Conservation (phyloP, 2,329 filamentous ascomycete genomes). For the Cercospora zeae-maydis region DNA sequence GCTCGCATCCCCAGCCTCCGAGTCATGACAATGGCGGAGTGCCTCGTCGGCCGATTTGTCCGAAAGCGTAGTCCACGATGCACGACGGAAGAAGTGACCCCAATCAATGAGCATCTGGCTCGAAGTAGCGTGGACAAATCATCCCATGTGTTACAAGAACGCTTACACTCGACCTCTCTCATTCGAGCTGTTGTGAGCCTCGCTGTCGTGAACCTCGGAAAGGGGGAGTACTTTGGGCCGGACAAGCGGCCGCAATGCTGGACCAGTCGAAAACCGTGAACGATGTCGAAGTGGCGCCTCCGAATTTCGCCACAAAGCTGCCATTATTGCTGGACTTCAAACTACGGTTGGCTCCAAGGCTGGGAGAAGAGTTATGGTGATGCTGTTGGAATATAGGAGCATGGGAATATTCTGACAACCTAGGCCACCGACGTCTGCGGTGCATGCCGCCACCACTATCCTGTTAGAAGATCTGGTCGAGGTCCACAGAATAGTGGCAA, state of each 20-base stretch:
- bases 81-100: neutral
- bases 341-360: slow-evolving; percentile 1
- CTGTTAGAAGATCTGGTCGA: neutral
- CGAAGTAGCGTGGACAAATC: neutral
- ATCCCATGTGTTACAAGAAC: neutral
- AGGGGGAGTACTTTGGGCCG: neutral
- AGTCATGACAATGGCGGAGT: neutral
- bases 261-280: slow-evolving; percentile 1
- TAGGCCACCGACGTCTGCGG: neutral
- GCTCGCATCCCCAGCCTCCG: neutral
- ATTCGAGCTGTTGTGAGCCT: neutral
- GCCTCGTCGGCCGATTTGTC: neutral
- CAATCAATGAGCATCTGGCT: neutral
- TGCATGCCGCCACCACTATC: neutral
- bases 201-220: neutral
- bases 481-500: too few species aligned
- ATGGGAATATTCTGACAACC: neutral
- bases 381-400: neutral
- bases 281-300: slow-evolving; percentile 3
- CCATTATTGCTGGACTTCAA: slow-evolving; percentile 10
- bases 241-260: neutral
- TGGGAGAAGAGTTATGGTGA: slow-evolving; percentile 3
- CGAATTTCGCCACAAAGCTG: slow-evolving; percentile 4
- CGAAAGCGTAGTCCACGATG: neutral
- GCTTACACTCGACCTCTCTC: neutral